Evolutionary conservation across 495 filamentous ascomycete species (phyloP), one percentile per base, ranked within the genome.

Genomic region (Penicillium macrosclerotiorum): DNA sequence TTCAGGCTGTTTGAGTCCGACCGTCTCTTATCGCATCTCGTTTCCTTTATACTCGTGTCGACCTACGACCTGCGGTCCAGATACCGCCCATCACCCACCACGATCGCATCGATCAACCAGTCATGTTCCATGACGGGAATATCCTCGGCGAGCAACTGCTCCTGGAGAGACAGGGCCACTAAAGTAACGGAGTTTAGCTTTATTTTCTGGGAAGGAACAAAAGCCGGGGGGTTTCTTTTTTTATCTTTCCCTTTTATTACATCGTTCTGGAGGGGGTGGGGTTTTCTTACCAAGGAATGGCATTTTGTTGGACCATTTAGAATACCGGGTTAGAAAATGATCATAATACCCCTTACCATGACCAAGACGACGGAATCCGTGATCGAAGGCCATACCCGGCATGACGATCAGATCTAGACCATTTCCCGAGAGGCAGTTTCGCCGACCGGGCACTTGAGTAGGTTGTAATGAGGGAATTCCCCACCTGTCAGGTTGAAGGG

Each of bases 311-410:
- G 47, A 56, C 55, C 67, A 67, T 50, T 70, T 63, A 29, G 69
- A 70, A 68, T 90, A 94, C 55, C 82, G 79, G 46, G 83, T 75
- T 62, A 98, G 67, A 65, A 94, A 98, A 69, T 80, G 83, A 68
- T 98, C 93, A 78, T 97, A 98, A 67, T 90, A 98, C 34, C 94
- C 93, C 73, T 88, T 95, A 40, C 93, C 93, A 73, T 98, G 94
- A 7, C 93, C 93, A 8, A 96, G 73, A 59, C 93, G 75, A 51
- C 83, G 77, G 42, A 92, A 80, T 24, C 73, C 75, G 9, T 69
- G 58, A 64, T 96, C 92, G 62, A 97, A 98, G 7, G 88, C 93
- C 65, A 97, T 86, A 11, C 93, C 93, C 2, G 93, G 93, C 83
- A 97, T 83, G 16, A 98, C 77, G 40, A 98, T 82, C 47, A 97